These are phyloP conservation scores for Tuber magnatum DNA, from an alignment of 495 filamentous ascomycete species.

Conservation along the genomic window DNA sequence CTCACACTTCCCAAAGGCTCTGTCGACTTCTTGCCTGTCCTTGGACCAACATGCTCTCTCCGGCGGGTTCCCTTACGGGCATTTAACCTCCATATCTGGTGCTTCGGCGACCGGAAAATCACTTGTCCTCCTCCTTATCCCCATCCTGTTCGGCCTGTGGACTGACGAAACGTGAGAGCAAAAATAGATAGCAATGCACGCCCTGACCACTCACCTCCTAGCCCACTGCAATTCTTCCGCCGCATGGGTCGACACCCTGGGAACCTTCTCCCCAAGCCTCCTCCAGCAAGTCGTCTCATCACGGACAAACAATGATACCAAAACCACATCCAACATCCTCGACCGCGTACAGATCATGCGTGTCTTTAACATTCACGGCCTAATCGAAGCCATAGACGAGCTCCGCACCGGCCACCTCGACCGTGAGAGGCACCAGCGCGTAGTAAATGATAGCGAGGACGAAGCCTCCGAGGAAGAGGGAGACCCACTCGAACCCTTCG, in stretches of 20 bases:
- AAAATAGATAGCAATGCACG: conserved; percentile 38
- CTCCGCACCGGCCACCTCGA: conserved; percentile 13
- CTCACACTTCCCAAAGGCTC: background rate
- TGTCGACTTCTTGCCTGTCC: conserved; percentile 18
- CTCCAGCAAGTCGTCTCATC: conserved; percentile 27
- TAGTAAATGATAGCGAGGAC: background rate
- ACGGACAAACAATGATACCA: conserved; percentile 1
- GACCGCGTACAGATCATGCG: conserved; percentile 39
- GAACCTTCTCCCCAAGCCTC: conserved; percentile 20
- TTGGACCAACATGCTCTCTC: conserved; percentile 22
- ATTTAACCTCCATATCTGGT: conserved; percentile 25
- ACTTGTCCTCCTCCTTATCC: conserved; percentile 6
- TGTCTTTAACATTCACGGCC: conserved; percentile 39
- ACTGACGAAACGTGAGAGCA: background rate
- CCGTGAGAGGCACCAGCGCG: background rate
- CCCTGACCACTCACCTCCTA: conserved; percentile 36
- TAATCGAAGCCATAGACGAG: conserved; percentile 38
- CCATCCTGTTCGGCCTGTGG: background rate
- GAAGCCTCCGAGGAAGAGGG: background rate
- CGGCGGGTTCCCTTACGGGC: conserved; percentile 23
- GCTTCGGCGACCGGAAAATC: conserved; percentile 14
- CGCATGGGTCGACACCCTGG: conserved; percentile 38
- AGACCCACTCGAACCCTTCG: background rate
- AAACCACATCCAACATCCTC: conserved; percentile 17
- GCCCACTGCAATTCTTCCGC: conserved; percentile 20